phyloP scores from a whole-genome alignment of 208 protist genomes.

The Trypanosoma scelopori region DNA sequence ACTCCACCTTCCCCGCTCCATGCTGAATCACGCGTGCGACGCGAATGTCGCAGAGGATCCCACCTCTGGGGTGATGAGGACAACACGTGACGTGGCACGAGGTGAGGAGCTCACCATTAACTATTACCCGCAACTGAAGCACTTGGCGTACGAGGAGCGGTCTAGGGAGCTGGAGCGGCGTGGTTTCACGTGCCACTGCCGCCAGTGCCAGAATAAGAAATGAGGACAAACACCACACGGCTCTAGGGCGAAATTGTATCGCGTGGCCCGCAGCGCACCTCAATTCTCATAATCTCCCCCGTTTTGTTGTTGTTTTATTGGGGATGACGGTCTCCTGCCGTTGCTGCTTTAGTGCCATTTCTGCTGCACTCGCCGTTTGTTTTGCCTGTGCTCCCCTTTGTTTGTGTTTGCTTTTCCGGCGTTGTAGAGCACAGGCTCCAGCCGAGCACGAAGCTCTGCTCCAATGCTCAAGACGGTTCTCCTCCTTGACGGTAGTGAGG shows the following conservation, averaged over 20 bases:
- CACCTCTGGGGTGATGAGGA: conserved; percentile 45
- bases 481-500: conserved; percentile 81
- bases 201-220: conserved; percentile 37
- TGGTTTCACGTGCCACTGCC: conserved; percentile 61
- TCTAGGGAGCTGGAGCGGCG: conserved; percentile 48
- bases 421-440: too few relatives aligned
- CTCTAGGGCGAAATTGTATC: neutral
- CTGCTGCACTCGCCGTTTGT: neutral
- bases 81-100: conserved; percentile 42
- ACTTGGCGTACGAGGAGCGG: conserved; percentile 53
- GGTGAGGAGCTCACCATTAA: conserved; percentile 75
- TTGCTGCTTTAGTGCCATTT: conserved; percentile 9
- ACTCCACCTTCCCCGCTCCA: conserved; percentile 62
- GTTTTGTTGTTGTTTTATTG: too few relatives aligned
- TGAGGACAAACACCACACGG: neutral
- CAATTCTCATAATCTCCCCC: neutral
- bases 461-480: conserved; percentile 76
- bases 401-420: neutral
- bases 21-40: conserved; percentile 87
- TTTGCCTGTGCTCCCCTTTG: neutral
- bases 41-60: conserved; percentile 68
- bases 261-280: neutral
- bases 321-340: too few relatives aligned
- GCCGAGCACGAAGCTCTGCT: neutral
- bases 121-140: conserved; percentile 77